phyloP scores from a whole-genome alignment of 176 grass and related monocot genomes.

The Eleusine indica region DNA sequence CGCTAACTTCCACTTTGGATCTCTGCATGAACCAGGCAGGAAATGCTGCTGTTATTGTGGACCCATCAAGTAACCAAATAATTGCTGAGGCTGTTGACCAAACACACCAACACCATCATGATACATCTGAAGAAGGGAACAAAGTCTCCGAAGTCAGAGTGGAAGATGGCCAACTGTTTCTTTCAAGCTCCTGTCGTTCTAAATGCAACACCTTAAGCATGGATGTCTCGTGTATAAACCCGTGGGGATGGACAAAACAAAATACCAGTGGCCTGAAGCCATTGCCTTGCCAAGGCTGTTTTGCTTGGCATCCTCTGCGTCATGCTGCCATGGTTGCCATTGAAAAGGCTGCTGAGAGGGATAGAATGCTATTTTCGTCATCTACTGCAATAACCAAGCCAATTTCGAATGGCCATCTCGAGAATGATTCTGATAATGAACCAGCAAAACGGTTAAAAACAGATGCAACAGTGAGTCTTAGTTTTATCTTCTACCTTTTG shows the following conservation, averaged over 20 bases:
- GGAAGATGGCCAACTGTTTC: neutral
- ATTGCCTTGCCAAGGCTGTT: constrained; percentile 36
- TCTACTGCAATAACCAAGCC: constrained; percentile 10
- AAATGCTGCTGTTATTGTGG: constrained; percentile 83
- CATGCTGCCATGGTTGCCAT: constrained; percentile 90
- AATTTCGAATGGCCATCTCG: constrained; percentile 35
- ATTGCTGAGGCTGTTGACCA: constrained; percentile 68
- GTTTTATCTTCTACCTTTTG: neutral
- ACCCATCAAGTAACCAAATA: constrained; percentile 71
- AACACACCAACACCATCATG: constrained; percentile 33
- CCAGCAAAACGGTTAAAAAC: constrained; percentile 66
- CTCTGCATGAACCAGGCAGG: constrained; percentile 47
- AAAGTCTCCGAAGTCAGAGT: constrained; percentile 21
- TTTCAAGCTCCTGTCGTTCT: constrained; percentile 13
- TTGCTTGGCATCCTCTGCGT: constrained; percentile 80
- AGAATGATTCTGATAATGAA: constrained; percentile 48
- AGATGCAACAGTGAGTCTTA: constrained; percentile 53
- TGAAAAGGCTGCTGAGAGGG: constrained; percentile 74
- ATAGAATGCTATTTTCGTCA: constrained; percentile 59
- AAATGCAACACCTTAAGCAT: constrained; percentile 32
- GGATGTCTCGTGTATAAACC: constrained; percentile 72
- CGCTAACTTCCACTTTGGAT: neutral
- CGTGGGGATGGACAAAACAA: constrained; percentile 70
- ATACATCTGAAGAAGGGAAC: constrained; percentile 31
- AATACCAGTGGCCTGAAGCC: constrained; percentile 25